Conservation (phyloP, 1,284 basidiomycete genomes). For the Agaricales sp. region DNA sequence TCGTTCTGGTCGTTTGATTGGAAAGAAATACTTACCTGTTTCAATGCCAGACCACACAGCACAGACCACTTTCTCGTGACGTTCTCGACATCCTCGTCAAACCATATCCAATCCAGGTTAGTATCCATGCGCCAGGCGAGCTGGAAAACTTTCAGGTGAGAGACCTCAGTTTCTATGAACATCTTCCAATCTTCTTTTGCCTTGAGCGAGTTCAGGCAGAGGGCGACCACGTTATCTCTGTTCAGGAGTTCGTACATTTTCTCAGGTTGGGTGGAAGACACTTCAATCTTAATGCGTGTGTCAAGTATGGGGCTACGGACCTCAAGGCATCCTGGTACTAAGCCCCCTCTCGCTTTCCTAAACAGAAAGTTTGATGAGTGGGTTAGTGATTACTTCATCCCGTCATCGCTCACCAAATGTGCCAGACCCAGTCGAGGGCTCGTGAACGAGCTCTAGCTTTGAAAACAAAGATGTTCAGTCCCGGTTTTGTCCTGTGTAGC, state of each 20-base stretch:
- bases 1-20: too few relatives aligned
- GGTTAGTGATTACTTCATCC: constrained; percentile 1
- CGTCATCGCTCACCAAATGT: constrained; percentile 42
- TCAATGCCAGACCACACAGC: constrained; percentile 61
- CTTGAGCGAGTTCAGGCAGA: constrained; percentile 45
- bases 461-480: constrained; percentile 75
- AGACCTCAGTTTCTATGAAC: constrained; percentile 43
- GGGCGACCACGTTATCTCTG: constrained; percentile 45
- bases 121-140: constrained; percentile 69
- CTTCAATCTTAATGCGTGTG: constrained; percentile 17
- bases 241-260: constrained; percentile 33
- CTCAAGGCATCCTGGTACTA: constrained; percentile 34
- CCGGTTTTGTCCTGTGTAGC: constrained; percentile 40
- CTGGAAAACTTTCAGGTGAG: constrained; percentile 49
- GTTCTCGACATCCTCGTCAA: constrained; percentile 54
- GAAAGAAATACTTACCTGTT: constrained; percentile 36
- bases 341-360: constrained; percentile 54
- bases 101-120: constrained; percentile 75
- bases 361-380: not conserved
- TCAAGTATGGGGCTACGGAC: constrained; percentile 30
- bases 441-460: constrained; percentile 63
- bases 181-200: constrained; percentile 50
- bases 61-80: constrained; percentile 60
- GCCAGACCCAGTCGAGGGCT: constrained; percentile 78
- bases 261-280: constrained; percentile 13